Conservation (phyloP, 805 yeast genomes). For the Candida coleopterorum region DNA sequence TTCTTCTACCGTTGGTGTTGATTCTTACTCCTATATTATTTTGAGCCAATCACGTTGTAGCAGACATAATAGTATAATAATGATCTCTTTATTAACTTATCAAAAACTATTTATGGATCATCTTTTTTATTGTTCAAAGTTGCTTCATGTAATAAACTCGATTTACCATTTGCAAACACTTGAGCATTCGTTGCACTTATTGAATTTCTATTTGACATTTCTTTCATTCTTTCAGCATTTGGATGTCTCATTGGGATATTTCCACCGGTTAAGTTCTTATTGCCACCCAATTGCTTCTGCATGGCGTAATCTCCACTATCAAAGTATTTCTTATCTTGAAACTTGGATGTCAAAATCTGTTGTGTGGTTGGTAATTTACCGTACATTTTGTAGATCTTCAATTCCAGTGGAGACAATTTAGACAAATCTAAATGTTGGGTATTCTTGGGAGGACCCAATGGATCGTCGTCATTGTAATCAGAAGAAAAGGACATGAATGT, state of each 20-base stretch:
- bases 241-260: slow-evolving; percentile 44
- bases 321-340: slow-evolving; percentile 85
- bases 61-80: too few species aligned
- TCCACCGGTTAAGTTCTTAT: slow-evolving; percentile 17
- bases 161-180: slow-evolving; percentile 44
- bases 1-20: too few species aligned
- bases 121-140: slow-evolving; percentile 31
- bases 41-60: too few species aligned
- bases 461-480: slow-evolving; percentile 40
- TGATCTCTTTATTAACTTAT: too few species aligned
- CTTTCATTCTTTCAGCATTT: slow-evolving; percentile 54
- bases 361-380: slow-evolving; percentile 82
- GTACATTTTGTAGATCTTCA: slow-evolving; percentile 70
- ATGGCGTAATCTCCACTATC: slow-evolving; percentile 94
- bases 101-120: too few species aligned
- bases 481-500: slow-evolving; percentile 14
- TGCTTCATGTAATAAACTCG: slow-evolving; percentile 51
- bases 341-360: slow-evolving; percentile 67
- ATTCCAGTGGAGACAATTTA: slow-evolving; percentile 71
- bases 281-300: slow-evolving; percentile 39
- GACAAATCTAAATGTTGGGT: slow-evolving; percentile 48
- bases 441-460: slow-evolving; percentile 44
- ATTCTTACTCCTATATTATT: too few species aligned
- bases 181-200: slow-evolving; percentile 47
- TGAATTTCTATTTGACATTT: slow-evolving; percentile 53